phyloP scores from a whole-genome alignment of 2,329 filamentous ascomycete genomes.

The Fusarium subtropicale region DNA sequence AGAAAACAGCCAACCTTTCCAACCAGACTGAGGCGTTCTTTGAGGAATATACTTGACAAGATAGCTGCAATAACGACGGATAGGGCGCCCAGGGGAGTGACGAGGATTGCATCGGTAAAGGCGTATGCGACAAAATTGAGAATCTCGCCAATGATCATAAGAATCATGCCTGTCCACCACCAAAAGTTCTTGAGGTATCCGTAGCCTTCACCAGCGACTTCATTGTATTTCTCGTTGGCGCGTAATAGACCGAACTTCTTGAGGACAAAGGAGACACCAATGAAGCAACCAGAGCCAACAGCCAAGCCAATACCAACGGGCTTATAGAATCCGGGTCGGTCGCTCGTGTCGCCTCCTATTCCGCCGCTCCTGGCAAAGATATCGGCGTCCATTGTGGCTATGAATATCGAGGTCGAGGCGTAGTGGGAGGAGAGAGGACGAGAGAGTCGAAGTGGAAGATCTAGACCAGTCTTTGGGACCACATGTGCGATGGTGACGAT shows the following conservation, averaged over 20 bases:
- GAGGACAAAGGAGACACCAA: constrained; percentile 93
- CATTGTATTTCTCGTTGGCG: constrained; percentile 96
- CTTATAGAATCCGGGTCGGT: constrained; percentile 74
- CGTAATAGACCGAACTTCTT: constrained; percentile 93
- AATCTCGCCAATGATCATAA: constrained; percentile 97
- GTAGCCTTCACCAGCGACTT: constrained; percentile 95
- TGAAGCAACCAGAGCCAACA: constrained; percentile 88
- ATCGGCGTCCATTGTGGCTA: constrained; percentile 40
- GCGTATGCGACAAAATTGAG: constrained; percentile 98
- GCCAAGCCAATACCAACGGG: constrained; percentile 87
- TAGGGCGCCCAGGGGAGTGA: constrained; percentile 90
- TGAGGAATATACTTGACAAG: constrained; percentile 92
- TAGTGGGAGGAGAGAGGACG: constrained; percentile 1
- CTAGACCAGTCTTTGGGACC: constrained; percentile 36
- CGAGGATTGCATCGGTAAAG: constrained; percentile 95
- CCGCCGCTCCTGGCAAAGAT: constrained; percentile 42
- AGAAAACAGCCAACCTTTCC: constrained; percentile 96
- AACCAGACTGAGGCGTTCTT: constrained; percentile 93
- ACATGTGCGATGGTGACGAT: constrained; percentile 42
- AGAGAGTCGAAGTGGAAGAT: constrained; percentile 26
- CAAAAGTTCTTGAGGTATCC: constrained; percentile 94
- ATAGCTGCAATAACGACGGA: constrained; percentile 94
- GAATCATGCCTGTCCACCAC: constrained; percentile 96
- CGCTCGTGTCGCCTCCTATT: constrained; percentile 25
- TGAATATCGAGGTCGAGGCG: constrained; percentile 1